Percentiles rank a stretch among this genome's conserved stretches.
phyloP scores from a whole-genome alignment of 768 basidiomycete species.

The Lentinula sp. region DNA sequence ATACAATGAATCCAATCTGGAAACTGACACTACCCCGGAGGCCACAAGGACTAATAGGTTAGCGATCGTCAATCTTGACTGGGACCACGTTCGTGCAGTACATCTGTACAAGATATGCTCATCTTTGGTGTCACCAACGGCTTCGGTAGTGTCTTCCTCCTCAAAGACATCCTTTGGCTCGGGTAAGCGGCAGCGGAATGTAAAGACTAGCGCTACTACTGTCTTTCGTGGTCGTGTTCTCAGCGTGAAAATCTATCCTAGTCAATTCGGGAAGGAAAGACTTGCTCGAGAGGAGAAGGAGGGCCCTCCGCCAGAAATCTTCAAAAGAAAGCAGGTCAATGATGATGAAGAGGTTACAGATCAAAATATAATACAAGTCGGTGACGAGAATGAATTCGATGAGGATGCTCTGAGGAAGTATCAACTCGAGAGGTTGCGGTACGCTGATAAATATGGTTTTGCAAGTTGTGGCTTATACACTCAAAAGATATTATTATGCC shows the following conservation, averaged over 20 bases:
- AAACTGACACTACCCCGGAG: constrained; percentile 31
- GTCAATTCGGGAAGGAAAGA: constrained; percentile 85
- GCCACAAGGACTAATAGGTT: constrained; percentile 58
- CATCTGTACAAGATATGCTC: constrained; percentile 92
- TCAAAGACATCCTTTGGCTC: constrained; percentile 12
- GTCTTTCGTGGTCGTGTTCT: constrained; percentile 62
- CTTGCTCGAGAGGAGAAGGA: constrained; percentile 84
- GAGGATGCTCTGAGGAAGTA: constrained; percentile 85
- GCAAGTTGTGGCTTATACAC: not conserved
- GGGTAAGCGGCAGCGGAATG: constrained; percentile 11
- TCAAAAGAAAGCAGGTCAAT: constrained; percentile 43
- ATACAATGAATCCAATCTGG: constrained; percentile 46
- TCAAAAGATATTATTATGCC: constrained; percentile 86
- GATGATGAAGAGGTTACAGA: constrained; percentile 58
- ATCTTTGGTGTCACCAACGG: constrained; percentile 68
- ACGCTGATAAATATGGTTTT: constrained; percentile 18
- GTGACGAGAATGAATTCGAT: constrained; percentile 75
- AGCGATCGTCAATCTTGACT: constrained; percentile 94
- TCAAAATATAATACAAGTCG: constrained; percentile 58
- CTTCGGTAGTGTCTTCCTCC: constrained; percentile 31
- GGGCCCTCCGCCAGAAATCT: constrained; percentile 84
- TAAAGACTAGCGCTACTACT: constrained; percentile 17
- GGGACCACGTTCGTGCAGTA: constrained; percentile 89
- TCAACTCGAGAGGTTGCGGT: constrained; percentile 91
- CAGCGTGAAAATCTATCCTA: constrained; percentile 84